Conservation (phyloP, 1,284 basidiomycete genomes). For the Microbotryum scabiosae region DNA sequence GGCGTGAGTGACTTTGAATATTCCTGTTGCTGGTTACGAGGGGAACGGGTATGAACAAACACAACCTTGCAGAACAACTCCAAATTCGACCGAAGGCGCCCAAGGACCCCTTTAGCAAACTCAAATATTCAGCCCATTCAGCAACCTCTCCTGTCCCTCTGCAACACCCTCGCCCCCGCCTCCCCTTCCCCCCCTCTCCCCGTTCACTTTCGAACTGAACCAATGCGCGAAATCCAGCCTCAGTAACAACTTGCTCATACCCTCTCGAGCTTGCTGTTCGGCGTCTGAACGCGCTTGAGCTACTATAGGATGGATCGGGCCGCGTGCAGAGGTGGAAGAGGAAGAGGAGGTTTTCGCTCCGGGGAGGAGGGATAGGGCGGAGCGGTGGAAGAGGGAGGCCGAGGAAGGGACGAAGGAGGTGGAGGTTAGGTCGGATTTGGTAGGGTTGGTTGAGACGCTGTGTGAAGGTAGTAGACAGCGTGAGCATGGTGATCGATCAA, state of each 20-base stretch:
- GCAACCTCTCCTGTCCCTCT: background rate
- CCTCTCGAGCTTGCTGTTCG: background rate
- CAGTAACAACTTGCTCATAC: background rate
- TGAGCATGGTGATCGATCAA: background rate
- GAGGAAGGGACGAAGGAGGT: background rate
- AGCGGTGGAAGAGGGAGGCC: background rate
- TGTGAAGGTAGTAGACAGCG: background rate
- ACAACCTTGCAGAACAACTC: too few relatives aligned
- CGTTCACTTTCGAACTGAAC: background rate
- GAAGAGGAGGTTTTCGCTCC: background rate
- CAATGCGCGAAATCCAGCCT: slow-evolving; percentile 2
- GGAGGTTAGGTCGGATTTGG: background rate
- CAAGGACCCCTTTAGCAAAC: too few relatives aligned
- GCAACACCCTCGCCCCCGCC: background rate
- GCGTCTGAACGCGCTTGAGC: background rate
- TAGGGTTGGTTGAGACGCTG: background rate
- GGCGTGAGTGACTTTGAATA: too few relatives aligned
- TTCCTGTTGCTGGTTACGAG: too few relatives aligned
- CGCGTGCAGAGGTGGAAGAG: background rate
- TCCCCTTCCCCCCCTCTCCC: background rate
- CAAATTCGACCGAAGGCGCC: too few relatives aligned
- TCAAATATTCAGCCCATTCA: background rate
- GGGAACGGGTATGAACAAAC: too few relatives aligned
- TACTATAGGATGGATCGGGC: background rate
- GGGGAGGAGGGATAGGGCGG: background rate